Conservation (phyloP, 768 basidiomycete species). For the Hypholoma sublateritium region DNA sequence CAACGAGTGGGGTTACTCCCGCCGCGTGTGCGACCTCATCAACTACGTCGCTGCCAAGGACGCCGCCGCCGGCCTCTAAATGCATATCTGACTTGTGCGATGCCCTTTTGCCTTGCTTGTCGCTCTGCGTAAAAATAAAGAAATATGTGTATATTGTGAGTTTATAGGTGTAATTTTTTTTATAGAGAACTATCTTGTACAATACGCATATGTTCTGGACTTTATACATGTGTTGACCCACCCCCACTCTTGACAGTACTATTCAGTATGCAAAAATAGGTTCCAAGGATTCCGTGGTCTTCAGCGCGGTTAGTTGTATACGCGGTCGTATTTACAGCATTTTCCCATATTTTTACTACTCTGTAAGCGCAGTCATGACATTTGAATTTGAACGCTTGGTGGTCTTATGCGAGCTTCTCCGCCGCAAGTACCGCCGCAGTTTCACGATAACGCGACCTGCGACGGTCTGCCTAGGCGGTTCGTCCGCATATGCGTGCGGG, state of each 20-base stretch:
- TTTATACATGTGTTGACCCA: not conserved
- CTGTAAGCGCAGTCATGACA: too few species aligned
- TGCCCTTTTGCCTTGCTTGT: not conserved
- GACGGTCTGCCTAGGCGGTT: not conserved
- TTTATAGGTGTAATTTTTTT: conserved; percentile 8
- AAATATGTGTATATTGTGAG: not conserved
- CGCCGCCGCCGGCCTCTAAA: conserved; percentile 30
- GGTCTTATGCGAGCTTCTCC: not conserved
- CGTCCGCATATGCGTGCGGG: not conserved
- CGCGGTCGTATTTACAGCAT: too few species aligned
- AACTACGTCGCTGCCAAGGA: conserved; percentile 80
- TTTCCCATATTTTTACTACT: too few species aligned
- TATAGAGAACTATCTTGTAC: conserved; percentile 9
- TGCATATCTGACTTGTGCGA: not conserved
- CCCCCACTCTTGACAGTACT: not conserved
- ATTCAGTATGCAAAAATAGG: not conserved
- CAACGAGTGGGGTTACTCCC: conserved; percentile 95
- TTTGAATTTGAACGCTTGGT: too few species aligned
- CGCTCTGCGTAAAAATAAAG: not conserved
- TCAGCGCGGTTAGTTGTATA: too few species aligned
- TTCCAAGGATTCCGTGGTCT: too few species aligned
- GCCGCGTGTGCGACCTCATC: conserved; percentile 88
- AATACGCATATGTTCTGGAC: conserved; percentile 1
- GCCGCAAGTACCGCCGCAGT: conserved; percentile 1
- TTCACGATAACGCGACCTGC: not conserved